Conservation (phyloP, 164 flowering plant species). For the Vitis riparia region DNA sequence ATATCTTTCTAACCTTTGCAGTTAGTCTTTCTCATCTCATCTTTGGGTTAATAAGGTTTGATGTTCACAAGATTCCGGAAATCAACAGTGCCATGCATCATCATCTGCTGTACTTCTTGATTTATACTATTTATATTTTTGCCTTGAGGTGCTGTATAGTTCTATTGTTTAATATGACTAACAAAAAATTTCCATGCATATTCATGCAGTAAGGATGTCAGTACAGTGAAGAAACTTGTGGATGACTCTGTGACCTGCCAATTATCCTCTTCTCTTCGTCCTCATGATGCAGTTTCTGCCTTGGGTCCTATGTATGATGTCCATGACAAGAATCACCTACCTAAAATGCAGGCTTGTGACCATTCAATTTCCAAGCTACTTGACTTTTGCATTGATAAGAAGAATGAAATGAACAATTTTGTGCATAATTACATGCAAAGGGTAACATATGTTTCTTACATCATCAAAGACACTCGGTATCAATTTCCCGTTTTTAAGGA, state of each 20-base stretch:
- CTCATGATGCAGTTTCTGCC: conserved; percentile 99
- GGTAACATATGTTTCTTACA: conserved; percentile 65
- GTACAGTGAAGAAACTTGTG: conserved; percentile 89
- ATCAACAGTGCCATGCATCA: background rate
- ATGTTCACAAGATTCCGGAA: background rate
- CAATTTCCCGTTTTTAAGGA: conserved; percentile 90
- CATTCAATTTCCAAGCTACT: conserved; percentile 65
- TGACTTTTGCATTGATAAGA: conserved; percentile 61
- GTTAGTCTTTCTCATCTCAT: background rate
- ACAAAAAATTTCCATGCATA: background rate
- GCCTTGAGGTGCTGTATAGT: background rate
- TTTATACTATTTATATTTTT: background rate
- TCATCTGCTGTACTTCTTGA: background rate
- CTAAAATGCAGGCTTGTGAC: conserved; percentile 76
- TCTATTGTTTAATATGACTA: background rate
- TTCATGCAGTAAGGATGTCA: conserved; percentile 90
- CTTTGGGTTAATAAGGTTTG: background rate
- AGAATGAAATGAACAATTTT: conserved; percentile 86
- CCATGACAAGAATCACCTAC: conserved; percentile 88
- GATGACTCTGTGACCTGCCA: conserved; percentile 81
- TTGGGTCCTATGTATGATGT: conserved; percentile 98
- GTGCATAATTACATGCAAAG: conserved; percentile 88
- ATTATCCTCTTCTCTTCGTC: conserved; percentile 84
- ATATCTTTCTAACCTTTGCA: too few relatives aligned
- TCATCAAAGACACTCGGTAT: conserved; percentile 73